Base-by-base conservation (phyloP, 768 basidiomycete genomes). In the Psilocybe tampanensis region DNA sequence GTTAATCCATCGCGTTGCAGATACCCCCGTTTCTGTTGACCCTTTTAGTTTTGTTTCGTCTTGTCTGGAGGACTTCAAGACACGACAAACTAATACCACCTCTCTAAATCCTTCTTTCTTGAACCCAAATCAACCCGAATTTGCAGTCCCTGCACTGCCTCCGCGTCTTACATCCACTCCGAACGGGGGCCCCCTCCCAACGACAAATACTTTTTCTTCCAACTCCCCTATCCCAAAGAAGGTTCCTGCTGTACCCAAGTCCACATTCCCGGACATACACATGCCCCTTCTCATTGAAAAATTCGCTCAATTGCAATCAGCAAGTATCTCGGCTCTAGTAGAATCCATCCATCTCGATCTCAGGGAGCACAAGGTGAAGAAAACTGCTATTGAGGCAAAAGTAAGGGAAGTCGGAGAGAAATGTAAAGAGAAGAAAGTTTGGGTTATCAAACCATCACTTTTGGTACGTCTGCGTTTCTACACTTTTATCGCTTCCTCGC, bases 301-400 rank as follows among this genome's bases (percentile, higher is more conserved):
- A 68, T 86, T 93, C 44, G 74, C 77, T 2, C 71, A 76, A 21
- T 74, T 91, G 18, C 80, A 84, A 51, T 84, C 88, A 0, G 75
- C 80, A 8, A 92, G 78, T 60, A 75, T 92, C 22, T 79, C 77
- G 8, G 80, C 85, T 53, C 81, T 95, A 24, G 80, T 93, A 0
- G 92, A 94, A 57, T 79, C 83, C 8, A 80, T 94, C 61, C 83
- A 86, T 64, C 83, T 87, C 60, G 88, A 88, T 23, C 75, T 94
- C 39, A 83, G 83, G 29, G 70, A 69, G n/a, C 74, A 88, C 61
- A 88, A 86, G 55, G 81, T 93, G 60, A 92, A 88, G 76, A 94
- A 94, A 79, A 89, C 86, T 48, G 85, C 90, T 3, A 86, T 95
- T 44, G 90, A 92, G 70, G 86, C 85, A 2, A 94, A 94, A 69